phyloP scores from a whole-genome alignment of 345 rosid species.

The Hibiscus mutabilis region DNA sequence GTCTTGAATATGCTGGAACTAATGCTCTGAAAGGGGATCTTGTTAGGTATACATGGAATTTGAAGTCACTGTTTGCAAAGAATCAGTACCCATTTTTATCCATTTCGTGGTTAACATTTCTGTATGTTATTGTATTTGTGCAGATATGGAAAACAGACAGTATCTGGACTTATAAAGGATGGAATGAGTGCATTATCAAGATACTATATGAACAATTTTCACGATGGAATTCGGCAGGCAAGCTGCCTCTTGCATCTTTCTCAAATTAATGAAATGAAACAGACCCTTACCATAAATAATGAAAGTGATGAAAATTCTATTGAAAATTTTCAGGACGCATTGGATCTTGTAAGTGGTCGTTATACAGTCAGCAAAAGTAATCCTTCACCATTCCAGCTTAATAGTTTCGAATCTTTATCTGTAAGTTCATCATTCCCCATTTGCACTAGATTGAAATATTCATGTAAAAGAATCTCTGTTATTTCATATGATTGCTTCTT shows the following conservation, averaged over 20 bases:
- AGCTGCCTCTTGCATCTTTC: slow-evolving; percentile 19
- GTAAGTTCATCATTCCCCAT: slow-evolving; percentile 33
- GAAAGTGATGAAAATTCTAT: background rate
- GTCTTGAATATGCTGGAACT: slow-evolving; percentile 94
- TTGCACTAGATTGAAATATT: background rate
- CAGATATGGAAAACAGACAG: slow-evolving; percentile 90
- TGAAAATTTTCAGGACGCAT: slow-evolving; percentile 60
- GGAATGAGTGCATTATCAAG: slow-evolving; percentile 90
- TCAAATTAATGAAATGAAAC: background rate
- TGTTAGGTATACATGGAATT: slow-evolving; percentile 49
- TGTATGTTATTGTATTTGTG: slow-evolving; percentile 9
- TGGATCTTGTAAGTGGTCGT: slow-evolving; percentile 90
- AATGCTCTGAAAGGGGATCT: slow-evolving; percentile 93
- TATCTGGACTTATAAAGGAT: slow-evolving; percentile 70
- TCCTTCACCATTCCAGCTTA: slow-evolving; percentile 74
- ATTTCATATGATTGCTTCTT: background rate
- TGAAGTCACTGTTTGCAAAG: background rate
- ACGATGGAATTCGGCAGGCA: slow-evolving; percentile 97
- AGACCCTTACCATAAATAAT: background rate
- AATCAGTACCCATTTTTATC: slow-evolving; percentile 4
- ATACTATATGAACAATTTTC: slow-evolving; percentile 89
- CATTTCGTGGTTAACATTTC: background rate
- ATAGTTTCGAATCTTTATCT: slow-evolving; percentile 55
- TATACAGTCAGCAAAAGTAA: slow-evolving; percentile 53
- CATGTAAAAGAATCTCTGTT: background rate